These are phyloP conservation scores for Saprolegnia parasitica DNA, from an alignment of 352 stramenopile species.

Conservation along the genomic window DNA sequence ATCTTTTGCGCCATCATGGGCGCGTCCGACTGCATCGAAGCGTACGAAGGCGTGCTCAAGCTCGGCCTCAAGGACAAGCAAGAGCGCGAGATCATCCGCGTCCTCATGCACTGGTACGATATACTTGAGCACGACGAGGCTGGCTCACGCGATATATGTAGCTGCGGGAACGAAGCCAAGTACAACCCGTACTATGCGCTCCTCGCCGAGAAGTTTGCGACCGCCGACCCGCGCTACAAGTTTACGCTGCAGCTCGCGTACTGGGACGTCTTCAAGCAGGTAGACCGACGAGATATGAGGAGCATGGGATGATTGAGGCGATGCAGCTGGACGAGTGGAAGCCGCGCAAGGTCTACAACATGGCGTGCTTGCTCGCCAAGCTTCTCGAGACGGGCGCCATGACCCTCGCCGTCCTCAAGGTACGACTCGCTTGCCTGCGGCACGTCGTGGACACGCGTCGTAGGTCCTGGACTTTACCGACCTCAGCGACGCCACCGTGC, in stretches of 20 bases:
- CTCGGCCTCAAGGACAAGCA: conserved; percentile 87
- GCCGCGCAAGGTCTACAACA: conserved; percentile 85
- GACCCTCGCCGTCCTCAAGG: conserved; percentile 35
- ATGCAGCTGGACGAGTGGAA: conserved; percentile 65
- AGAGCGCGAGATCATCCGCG: conserved; percentile 92
- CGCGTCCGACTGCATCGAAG: conserved; percentile 92
- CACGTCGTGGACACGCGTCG: conserved; percentile 72
- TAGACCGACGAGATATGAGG: background rate
- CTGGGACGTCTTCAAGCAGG: conserved; percentile 96
- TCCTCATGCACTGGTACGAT: conserved; percentile 91
- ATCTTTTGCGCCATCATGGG: conserved; percentile 98
- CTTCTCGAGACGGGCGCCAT: conserved; percentile 38
- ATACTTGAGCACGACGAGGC: conserved; percentile 46
- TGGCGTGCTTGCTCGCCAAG: conserved; percentile 82
- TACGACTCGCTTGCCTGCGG: conserved; percentile 32
- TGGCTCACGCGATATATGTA: conserved; percentile 8
- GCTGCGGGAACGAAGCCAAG: conserved; percentile 62
- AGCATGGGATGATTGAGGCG: background rate
- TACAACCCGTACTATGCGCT: conserved; percentile 97
- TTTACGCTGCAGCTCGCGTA: conserved; percentile 96
- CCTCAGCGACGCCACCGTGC: conserved; percentile 72
- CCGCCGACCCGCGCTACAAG: conserved; percentile 92
- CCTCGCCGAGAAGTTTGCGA: conserved; percentile 89
- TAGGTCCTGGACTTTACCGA: conserved; percentile 93
- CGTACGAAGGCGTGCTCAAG: conserved; percentile 92